Percentiles rank a stretch among this genome's conserved stretches.
Evolutionary conservation across 1,139 yeast species (phyloP).

Genomic region (Scheffersomyces insectosa): DNA sequence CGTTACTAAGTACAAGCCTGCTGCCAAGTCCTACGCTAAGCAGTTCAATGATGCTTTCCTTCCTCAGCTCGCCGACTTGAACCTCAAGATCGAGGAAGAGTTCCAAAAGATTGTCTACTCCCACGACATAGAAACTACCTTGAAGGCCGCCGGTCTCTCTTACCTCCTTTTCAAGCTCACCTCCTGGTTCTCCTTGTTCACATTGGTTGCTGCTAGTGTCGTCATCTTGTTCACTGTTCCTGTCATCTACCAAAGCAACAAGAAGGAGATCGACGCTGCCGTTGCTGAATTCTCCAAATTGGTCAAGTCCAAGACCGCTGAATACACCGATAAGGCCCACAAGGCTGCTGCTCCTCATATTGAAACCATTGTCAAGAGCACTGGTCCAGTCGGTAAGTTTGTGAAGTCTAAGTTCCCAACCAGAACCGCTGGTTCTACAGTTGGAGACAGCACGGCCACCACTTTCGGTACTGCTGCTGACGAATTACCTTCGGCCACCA

Average conservation of each 20-base stretch:
- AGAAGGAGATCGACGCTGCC: constrained; percentile 78
- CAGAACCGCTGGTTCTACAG: constrained; percentile 74
- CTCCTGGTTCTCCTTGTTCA: constrained; percentile 73
- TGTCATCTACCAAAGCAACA: constrained; percentile 68
- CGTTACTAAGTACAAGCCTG: constrained; percentile 65
- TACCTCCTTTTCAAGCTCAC: constrained; percentile 73
- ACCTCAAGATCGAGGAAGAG: constrained; percentile 46
- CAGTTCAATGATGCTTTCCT: constrained; percentile 40
- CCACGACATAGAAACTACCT: constrained; percentile 65
- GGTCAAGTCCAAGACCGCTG: constrained; percentile 57
- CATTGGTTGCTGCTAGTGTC: constrained; percentile 58
- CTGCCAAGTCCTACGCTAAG: constrained; percentile 38
- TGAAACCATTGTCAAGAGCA: constrained; percentile 49
- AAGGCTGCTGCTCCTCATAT: constrained; percentile 54
- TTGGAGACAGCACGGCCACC: constrained; percentile 47
- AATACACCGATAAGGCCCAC: constrained; percentile 51
- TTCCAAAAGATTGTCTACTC: constrained; percentile 65
- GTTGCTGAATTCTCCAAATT: constrained; percentile 57
- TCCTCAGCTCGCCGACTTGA: constrained; percentile 46
- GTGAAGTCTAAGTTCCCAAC: constrained; percentile 61
- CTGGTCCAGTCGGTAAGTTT: constrained; percentile 65
- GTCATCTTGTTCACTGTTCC: constrained; percentile 76
- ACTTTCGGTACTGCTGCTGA: constrained; percentile 27
- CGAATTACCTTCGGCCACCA: constrained; percentile 24
- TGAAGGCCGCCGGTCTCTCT: constrained; percentile 68